Evolutionary conservation across 148 eudicot genomes (phyloP).

Genomic region (Fagopyrum homotropicum): DNA sequence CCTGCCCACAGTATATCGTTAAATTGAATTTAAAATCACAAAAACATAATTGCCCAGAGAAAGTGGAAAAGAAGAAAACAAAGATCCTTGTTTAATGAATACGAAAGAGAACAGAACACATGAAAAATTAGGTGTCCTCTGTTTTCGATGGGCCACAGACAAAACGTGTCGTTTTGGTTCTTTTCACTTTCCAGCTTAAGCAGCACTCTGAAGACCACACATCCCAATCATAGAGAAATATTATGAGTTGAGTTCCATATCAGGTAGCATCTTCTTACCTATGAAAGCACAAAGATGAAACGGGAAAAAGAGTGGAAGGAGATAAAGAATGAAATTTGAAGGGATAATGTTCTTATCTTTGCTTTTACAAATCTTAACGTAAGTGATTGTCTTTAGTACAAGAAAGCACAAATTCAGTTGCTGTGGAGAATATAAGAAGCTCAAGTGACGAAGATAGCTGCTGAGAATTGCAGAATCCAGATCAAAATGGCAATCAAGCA

Average conservation of each 20-base stretch:
- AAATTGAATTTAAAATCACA: neutral
- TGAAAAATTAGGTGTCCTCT: neutral
- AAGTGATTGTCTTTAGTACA: neutral
- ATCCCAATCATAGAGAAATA: neutral
- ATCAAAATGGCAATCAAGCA: constrained; percentile 7
- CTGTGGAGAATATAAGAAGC: constrained; percentile 10
- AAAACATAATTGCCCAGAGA: neutral
- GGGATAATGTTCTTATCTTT: constrained; percentile 5
- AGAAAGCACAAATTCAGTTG: neutral
- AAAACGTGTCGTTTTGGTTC: neutral
- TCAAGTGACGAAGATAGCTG: neutral
- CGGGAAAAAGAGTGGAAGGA: neutral
- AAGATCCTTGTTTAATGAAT: neutral
- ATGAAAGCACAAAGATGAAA: neutral
- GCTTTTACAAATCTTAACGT: constrained; percentile 6
- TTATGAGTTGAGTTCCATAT: neutral
- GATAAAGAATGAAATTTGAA: neutral
- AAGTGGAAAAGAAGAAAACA: neutral
- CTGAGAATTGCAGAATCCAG: neutral
- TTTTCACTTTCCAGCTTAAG: neutral
- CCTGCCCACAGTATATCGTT: neutral
- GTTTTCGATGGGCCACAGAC: constrained; percentile 4
- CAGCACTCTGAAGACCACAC: constrained; percentile 4
- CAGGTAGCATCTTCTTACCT: neutral
- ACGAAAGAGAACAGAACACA: neutral